Base-by-base conservation (phyloP, 805 yeast genomes). In the Pichia manshurica region DNA sequence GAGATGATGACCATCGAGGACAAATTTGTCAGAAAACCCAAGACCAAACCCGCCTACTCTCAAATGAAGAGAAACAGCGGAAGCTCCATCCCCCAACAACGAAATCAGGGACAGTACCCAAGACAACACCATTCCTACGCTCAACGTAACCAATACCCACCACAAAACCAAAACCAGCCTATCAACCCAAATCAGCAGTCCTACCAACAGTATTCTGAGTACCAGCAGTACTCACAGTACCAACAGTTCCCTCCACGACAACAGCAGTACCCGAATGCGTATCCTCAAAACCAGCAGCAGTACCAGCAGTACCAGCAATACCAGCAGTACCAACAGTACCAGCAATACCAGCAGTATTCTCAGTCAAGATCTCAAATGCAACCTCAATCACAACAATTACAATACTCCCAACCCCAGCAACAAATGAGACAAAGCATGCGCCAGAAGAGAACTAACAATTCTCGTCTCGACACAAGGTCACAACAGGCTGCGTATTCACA, bases 21-120 rank as follows among this genome's bases (percentile, higher is more conserved):
- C 23, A 66, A 63, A 49, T 73, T 76, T 51, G 55, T 54, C n/a
- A 67, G 67, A 45, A 68, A 66, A 48, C 51, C 70, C 10, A 57
- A 69, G 4, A 5, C 19, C 44, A 52, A 47, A 19, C 47, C 50
- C 13, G 48, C 37, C 15, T 28, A 35, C 19, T 21, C 19, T 10
- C 7, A 25, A 28, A 20, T 38, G 4, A 44, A 34, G n/a, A 43
- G 35, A 16, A 36, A 19, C 22, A 43, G 32, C 23, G 23, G 31
- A 10, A 36, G 34, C 25, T 35, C 21, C 32, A 29, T 15, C 20
- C 32, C 31, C 33, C 29, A 25, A 25, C 10, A 7, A 8, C 29
- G 29, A 25, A 25, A 25, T 25, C 29, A 25, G 29, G 29, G 29
- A 25, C 29, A 25, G 29, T 8, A 25, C 10, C 7, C 29, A 25